A percentile compares a stretch with the other conserved stretches of the same genome.
phyloP scores from a whole-genome alignment of 73 alveolate species.

The Paramecium pentaurelia region DNA sequence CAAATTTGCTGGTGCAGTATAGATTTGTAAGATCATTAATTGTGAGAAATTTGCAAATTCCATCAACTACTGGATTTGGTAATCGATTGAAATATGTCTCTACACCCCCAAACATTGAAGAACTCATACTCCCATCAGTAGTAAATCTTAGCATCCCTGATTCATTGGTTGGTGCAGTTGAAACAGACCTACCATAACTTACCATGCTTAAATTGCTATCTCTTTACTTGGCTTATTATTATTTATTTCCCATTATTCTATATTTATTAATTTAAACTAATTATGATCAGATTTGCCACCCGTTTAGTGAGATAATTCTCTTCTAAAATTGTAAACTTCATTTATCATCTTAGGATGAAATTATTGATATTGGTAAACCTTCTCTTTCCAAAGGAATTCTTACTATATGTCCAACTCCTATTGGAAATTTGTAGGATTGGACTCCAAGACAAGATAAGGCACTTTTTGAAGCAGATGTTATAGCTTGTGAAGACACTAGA shows the following conservation, averaged over 20 bases:
- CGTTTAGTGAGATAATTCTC: not conserved
- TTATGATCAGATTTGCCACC: not conserved
- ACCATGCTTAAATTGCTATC: not conserved
- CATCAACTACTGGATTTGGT: constrained; percentile 17
- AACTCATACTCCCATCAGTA: not conserved
- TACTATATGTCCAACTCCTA: constrained; percentile 85
- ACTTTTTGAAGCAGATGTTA: constrained; percentile 71
- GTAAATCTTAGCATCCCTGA: not conserved
- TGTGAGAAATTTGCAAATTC: not conserved
- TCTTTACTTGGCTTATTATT: not conserved
- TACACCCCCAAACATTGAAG: not conserved
- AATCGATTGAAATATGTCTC: not conserved
- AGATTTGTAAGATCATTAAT: constrained; percentile 14
- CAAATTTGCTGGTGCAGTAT: constrained; percentile 1
- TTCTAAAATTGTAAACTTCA: not conserved
- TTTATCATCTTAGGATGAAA: not conserved
- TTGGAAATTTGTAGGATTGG: constrained; percentile 84
- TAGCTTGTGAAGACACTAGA: constrained; percentile 93
- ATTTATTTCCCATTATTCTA: constrained; percentile 25
- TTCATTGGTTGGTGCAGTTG: constrained; percentile 23
- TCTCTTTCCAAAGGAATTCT: constrained; percentile 44
- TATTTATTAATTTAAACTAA: not conserved
- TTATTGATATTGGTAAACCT: constrained; percentile 32
- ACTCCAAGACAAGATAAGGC: constrained; percentile 75
- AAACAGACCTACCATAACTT: constrained; percentile 5